Evolutionary conservation across 1,284 basidiomycete species (phyloP), one percentile per base, ranked within the genome.

Genomic region (Leccinum insigne): DNA sequence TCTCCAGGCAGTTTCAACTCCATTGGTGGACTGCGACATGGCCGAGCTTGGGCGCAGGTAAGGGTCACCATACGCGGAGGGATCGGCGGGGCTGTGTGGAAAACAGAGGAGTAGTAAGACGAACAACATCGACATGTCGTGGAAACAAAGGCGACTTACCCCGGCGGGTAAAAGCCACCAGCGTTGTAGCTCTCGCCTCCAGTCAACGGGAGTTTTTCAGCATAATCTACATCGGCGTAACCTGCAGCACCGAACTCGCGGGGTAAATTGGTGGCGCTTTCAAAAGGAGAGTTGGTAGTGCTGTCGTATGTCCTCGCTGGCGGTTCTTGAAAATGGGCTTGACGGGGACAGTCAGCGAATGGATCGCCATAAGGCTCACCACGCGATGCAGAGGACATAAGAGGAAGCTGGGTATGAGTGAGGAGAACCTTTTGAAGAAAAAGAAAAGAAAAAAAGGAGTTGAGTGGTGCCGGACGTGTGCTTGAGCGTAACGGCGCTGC

Each of bases 1-100:
- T 72, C 92, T 84, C 92, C 92, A 93, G 16, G 88, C 89, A 60
- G 82, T 86, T 66, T 93, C 90, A 44, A 83, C 85, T 62, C 89
- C 89, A 65, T 80, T 84, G 18, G 87, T 87, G 7, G 84, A 82
- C 29, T 84, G 83, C 0, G 91, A 91, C 57, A 85, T 82, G n/a
- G 83, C 78, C 6, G 91, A 93, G 42, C 73, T 68, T 7, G 92
- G 91, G 38, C 91, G 86, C 32, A 72, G 72, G 69, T 89, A 91
- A 0, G 91, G 89, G 68, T 91, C 89, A 13, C 89, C 91, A 73
- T 83, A 91, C 0, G 82, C 78, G 63, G 80, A 81, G 13, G 89
- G 88, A 74, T 91, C 86, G 57, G 84, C 75, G 56, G 85, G 84
- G 7, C 89, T 35, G 32, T 35, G 32, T 9, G 40, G 5, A 29